A percentile compares a stretch with the other conserved stretches of the same genome.
phyloP scores from a whole-genome alignment of 106 monocot genomes.

The Dioscorea zingiberensis region DNA sequence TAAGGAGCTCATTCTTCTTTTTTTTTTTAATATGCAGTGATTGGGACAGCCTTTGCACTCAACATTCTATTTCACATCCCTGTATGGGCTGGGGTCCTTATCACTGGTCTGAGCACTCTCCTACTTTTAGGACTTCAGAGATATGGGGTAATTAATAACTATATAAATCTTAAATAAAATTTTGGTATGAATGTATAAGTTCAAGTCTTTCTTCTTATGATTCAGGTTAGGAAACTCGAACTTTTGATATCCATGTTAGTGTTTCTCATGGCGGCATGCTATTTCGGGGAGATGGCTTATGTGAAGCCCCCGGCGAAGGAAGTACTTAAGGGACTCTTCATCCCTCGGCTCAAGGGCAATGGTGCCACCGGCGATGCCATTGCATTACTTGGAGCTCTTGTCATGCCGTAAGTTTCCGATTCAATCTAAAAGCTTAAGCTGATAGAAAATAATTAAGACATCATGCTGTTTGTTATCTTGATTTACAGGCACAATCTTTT shows the following conservation, averaged over 20 bases:
- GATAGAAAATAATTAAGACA: too few relatives aligned
- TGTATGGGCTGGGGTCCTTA: constrained; percentile 66
- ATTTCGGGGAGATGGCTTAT: constrained; percentile 38
- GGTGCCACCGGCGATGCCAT: constrained; percentile 36
- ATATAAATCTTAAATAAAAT: background rate
- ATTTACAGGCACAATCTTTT: constrained; percentile 50
- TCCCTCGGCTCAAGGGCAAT: constrained; percentile 38
- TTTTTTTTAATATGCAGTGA: constrained; percentile 31
- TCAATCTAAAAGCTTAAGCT: background rate
- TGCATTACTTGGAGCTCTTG: constrained; percentile 46
- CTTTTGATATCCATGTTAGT: constrained; percentile 33
- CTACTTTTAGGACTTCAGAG: constrained; percentile 71
- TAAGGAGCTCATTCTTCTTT: background rate
- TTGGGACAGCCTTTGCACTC: constrained; percentile 86
- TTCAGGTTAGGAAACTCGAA: constrained; percentile 48
- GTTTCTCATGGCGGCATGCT: constrained; percentile 45
- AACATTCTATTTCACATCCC: constrained; percentile 77
- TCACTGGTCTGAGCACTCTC: constrained; percentile 80
- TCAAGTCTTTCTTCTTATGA: too few relatives aligned
- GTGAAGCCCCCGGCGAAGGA: constrained; percentile 32
- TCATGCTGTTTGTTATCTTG: background rate
- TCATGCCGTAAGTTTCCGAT: constrained; percentile 44
- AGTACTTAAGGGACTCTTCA: constrained; percentile 40
- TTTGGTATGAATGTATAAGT: too few relatives aligned
- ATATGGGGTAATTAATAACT: constrained; percentile 51